phyloP scores from a whole-genome alignment of 2,329 filamentous ascomycete genomes.

The Penicillium freii region DNA sequence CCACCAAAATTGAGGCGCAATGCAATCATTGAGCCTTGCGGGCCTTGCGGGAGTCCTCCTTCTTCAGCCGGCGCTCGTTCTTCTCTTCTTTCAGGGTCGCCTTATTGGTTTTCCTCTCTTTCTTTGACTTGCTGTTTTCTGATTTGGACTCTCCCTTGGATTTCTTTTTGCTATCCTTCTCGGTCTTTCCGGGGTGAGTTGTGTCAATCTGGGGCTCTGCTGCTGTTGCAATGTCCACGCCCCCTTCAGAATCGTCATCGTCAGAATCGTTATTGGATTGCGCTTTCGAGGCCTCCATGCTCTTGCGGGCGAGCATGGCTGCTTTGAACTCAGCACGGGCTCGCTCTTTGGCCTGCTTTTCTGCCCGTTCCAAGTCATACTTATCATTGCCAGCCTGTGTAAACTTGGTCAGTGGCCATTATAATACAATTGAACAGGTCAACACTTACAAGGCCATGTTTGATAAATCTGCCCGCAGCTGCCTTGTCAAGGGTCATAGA shows the following conservation, averaged over 20 bases:
- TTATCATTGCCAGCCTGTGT: constrained; percentile 50
- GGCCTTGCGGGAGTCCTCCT: constrained; percentile 43
- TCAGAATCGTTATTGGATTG: constrained; percentile 22
- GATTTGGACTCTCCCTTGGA: constrained; percentile 5
- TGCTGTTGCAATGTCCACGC: constrained; percentile 7
- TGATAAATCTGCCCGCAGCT: constrained; percentile 78
- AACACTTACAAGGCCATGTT: constrained; percentile 67
- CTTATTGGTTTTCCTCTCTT: constrained; percentile 29
- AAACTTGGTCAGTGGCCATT: neutral
- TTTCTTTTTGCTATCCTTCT: constrained; percentile 29
- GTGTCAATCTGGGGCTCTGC: constrained; percentile 1
- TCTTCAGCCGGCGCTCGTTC: constrained; percentile 34
- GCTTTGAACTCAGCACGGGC: constrained; percentile 51
- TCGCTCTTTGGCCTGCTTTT: constrained; percentile 51
- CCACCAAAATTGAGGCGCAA: neutral
- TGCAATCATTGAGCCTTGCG: constrained; percentile 26
- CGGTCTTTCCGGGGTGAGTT: neutral
- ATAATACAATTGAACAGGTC: neutral
- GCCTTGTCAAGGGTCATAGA: constrained; percentile 66
- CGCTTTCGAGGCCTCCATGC: constrained; percentile 20
- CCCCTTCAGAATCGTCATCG: constrained; percentile 18
- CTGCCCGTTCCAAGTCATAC: constrained; percentile 51
- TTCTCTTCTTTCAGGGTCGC: constrained; percentile 28
- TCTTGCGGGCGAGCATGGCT: constrained; percentile 42
- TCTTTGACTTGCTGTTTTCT: constrained; percentile 25